Base-by-base conservation (phyloP, 768 basidiomycete species). In the Pulveroboletus sp. region DNA sequence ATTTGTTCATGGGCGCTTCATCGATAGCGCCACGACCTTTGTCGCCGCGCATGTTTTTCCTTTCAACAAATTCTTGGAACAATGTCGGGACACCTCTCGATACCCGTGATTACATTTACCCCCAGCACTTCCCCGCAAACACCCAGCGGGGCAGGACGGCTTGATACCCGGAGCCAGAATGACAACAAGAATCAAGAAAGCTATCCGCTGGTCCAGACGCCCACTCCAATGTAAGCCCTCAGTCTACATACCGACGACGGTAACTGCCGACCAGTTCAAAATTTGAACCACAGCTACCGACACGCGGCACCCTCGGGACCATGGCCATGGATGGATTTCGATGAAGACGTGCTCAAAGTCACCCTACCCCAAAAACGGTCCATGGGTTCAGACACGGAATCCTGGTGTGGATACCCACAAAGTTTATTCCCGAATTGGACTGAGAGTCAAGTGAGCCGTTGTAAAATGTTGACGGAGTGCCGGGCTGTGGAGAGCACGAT, bases 321-420 rank as follows among this genome's bases (percentile, higher is more conserved):
- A 21, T 73, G 72, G 72, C 72, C 72, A 6, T 73, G 70, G 63
- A 67, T 74, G 57, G 72, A 74, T 52, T 62, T 73, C 17, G 66
- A 69, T 41, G 64, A 53, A 40, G 68, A 64, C 49, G 38, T 57
- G 24, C 61, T 46, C 1, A 2, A 15, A 0, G 52, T 56, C 3
- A 21, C 21, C 21, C 21, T 21, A 21, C 46, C 28, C 2, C 3
- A 51, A 1, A 17, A n/a, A 3, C 39, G 5, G 4, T 5, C 15
- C 6, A 11, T 18, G 14, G 17, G 17, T 30, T 8, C 43, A 17
- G 49, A 46, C 9, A 8, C 0, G 5, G 38, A 6, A 3, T 6
- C 39, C 8, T 69, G 68, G 68, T 14, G n/a, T 7, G 50, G 48
- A 41, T 70, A 71, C 44, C 69, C 69, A 0, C 60, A 64, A 39